A percentile compares a stretch with the other conserved stretches of the same genome.
Evolutionary conservation across 371 early-diverging fungal genomes (phyloP).

Genomic region (Zopfochytrium polystomum): DNA sequence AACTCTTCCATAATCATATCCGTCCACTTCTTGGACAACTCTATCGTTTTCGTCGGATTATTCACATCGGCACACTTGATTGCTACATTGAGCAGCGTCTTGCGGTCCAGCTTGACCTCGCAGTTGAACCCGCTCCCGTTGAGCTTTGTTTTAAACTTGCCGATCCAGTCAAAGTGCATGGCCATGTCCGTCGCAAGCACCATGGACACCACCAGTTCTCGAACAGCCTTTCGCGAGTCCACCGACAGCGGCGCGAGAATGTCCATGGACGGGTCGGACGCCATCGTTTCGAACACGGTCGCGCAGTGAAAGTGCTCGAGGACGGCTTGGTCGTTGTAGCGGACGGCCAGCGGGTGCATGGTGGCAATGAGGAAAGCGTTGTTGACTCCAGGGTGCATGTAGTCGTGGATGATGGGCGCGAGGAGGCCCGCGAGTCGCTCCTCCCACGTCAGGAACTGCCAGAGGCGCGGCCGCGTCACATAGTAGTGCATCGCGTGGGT

Average conservation of each 20-base stretch:
- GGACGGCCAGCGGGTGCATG: slow-evolving; percentile 46
- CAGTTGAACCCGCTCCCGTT: slow-evolving; percentile 36
- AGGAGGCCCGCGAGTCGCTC: slow-evolving; percentile 47
- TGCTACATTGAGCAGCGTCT: slow-evolving; percentile 47
- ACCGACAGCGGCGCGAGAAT: slow-evolving; percentile 37
- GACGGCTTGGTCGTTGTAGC: slow-evolving; percentile 55
- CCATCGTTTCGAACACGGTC: slow-evolving; percentile 51
- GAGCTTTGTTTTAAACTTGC: slow-evolving; percentile 50
- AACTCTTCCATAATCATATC: slow-evolving; percentile 54
- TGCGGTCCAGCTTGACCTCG: slow-evolving; percentile 44
- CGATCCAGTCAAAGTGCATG: slow-evolving; percentile 53
- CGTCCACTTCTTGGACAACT: slow-evolving; percentile 45
- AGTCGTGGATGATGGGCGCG: slow-evolving; percentile 54
- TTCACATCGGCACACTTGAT: slow-evolving; percentile 58
- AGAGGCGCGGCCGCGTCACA: slow-evolving; percentile 35
- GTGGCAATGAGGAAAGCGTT: slow-evolving; percentile 52
- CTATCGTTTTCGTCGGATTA: slow-evolving; percentile 52
- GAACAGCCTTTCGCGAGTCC: slow-evolving; percentile 39
- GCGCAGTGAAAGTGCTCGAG: slow-evolving; percentile 52
- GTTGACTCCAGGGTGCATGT: slow-evolving; percentile 56
- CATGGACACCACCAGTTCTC: slow-evolving; percentile 49
- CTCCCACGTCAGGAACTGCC: slow-evolving; percentile 38
- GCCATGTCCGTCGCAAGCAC: slow-evolving; percentile 57
- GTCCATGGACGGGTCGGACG: slow-evolving; percentile 37
- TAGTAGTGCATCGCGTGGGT: slow-evolving; percentile 47